Evolutionary conservation across 2,329 filamentous ascomycete species (phyloP).

Genomic region (Alternaria novae-zelandiae): DNA sequence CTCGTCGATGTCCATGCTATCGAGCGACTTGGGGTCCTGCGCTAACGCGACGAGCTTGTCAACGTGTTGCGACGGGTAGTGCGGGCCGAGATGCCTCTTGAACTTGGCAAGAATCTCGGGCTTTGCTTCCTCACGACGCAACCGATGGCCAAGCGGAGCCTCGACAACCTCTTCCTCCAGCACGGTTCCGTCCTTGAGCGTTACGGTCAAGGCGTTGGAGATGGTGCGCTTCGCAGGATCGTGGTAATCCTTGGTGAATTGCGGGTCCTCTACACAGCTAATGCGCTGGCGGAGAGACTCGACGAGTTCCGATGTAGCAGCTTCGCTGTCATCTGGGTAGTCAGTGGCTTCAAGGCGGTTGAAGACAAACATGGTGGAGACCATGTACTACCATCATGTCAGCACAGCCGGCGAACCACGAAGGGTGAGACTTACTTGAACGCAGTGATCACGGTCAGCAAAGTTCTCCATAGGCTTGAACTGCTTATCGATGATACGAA

Average conservation of each 20-base stretch:
- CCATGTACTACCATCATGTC: constrained; percentile 75
- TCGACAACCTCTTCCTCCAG: constrained; percentile 91
- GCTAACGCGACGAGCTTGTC: constrained; percentile 83
- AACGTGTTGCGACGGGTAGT: constrained; percentile 78
- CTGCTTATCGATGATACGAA: constrained; percentile 99
- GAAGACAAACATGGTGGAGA: constrained; percentile 92
- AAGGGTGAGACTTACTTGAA: constrained; percentile 65
- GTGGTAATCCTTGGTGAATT: constrained; percentile 96
- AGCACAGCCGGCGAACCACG: constrained; percentile 16
- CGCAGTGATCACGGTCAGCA: constrained; percentile 98
- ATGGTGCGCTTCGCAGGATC: constrained; percentile 92
- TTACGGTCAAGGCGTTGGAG: constrained; percentile 94
- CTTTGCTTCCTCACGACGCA: constrained; percentile 94
- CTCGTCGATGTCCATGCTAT: constrained; percentile 84
- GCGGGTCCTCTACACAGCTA: constrained; percentile 92
- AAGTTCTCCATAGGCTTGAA: constrained; percentile 99
- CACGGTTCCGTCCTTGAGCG: constrained; percentile 90
- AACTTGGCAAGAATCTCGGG: constrained; percentile 96
- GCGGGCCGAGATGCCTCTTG: constrained; percentile 85
- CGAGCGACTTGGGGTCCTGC: constrained; percentile 75
- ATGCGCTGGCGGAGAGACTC: constrained; percentile 94
- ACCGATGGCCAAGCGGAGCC: constrained; percentile 89
- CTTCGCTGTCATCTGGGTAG: constrained; percentile 91
- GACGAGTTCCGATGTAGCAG: constrained; percentile 85
- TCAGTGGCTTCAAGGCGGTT: constrained; percentile 92